A percentile compares a stretch with the other conserved stretches of the same genome.
Evolutionary conservation across 805 yeast species (phyloP).

Genomic region (Barnettozyma salicaria): DNA sequence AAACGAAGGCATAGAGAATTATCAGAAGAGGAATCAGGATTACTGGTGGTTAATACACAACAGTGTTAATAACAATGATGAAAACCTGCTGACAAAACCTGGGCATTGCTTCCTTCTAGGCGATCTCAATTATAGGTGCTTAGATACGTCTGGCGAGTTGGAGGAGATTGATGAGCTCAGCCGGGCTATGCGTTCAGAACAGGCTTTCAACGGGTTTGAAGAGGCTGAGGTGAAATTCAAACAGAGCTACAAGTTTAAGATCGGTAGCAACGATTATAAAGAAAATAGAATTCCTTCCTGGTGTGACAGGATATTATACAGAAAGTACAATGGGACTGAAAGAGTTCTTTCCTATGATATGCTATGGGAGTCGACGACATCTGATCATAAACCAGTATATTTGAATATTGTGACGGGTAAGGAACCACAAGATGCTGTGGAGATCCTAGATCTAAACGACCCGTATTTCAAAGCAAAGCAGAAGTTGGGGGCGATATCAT

Average conservation of each 20-base stretch:
- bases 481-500: neutral
- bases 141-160: constrained; percentile 12
- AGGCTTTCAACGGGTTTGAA: constrained; percentile 53
- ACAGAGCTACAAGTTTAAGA: constrained; percentile 74
- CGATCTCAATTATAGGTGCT: constrained; percentile 75
- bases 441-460: constrained; percentile 2
- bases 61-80: constrained; percentile 47
- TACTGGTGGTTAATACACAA: constrained; percentile 43
- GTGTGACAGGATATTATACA: constrained; percentile 80
- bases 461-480: constrained; percentile 1
- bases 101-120: constrained; percentile 73
- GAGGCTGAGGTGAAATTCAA: constrained; percentile 61
- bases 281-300: constrained; percentile 70
- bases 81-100: constrained; percentile 41
- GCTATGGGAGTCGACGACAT: constrained; percentile 40
- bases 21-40: constrained; percentile 46
- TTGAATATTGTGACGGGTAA: constrained; percentile 42
- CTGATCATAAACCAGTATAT: constrained; percentile 82
- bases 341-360: constrained; percentile 41
- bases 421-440: too few relatives aligned
- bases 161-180: constrained; percentile 34
- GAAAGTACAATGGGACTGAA: constrained; percentile 29
- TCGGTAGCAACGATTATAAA: constrained; percentile 45
- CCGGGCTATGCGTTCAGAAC: constrained; percentile 30
- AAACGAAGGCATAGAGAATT: constrained; percentile 53